These are phyloP conservation scores for Pythium angustatum DNA, from an alignment of 352 stramenopile species.

Conservation along the genomic window DNA sequence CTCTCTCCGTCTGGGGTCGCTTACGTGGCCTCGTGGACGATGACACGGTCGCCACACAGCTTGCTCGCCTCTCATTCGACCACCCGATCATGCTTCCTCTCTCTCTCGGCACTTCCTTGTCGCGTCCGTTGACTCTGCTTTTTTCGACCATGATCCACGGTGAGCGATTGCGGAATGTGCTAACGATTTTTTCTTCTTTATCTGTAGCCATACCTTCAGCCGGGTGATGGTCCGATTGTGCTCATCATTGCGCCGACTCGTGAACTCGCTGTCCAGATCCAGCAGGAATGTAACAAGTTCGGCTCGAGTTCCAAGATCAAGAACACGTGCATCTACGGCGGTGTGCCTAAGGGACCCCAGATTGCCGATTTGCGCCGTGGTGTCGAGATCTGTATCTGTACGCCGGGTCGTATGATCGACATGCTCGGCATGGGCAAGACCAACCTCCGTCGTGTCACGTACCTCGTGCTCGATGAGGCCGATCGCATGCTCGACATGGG, in stretches of 20 bases:
- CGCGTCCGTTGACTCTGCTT: slow-evolving; percentile 31
- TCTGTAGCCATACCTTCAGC: slow-evolving; percentile 88
- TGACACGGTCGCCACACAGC: slow-evolving; percentile 13
- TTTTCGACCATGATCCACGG: slow-evolving; percentile 15
- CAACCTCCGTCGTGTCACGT: slow-evolving; percentile 97
- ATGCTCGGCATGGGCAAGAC: slow-evolving; percentile 96
- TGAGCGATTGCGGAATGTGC: slow-evolving; percentile 8
- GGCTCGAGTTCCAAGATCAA: slow-evolving; percentile 97
- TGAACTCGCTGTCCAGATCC: slow-evolving; percentile 99
- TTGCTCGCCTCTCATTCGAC: slow-evolving; percentile 24
- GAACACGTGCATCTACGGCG: slow-evolving; percentile 99
- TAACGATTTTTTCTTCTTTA: slow-evolving; percentile 26
- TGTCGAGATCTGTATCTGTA: slow-evolving; percentile 90
- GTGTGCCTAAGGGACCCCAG: slow-evolving; percentile 95
- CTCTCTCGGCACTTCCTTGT: slow-evolving; percentile 20
- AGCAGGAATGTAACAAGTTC: slow-evolving; percentile 99
- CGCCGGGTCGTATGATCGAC: slow-evolving; percentile 98
- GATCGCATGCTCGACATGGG: slow-evolving; percentile 97
- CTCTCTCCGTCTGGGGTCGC: background rate
- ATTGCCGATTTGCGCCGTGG: slow-evolving; percentile 80
- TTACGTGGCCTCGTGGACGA: background rate
- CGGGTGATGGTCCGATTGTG: slow-evolving; percentile 98
- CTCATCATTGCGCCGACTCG: slow-evolving; percentile 98
- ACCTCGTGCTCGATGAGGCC: slow-evolving; percentile 99
- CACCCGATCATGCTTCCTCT: slow-evolving; percentile 11